Base-by-base conservation (phyloP, 805 yeast genomes). In the Candida hispaniensis region DNA sequence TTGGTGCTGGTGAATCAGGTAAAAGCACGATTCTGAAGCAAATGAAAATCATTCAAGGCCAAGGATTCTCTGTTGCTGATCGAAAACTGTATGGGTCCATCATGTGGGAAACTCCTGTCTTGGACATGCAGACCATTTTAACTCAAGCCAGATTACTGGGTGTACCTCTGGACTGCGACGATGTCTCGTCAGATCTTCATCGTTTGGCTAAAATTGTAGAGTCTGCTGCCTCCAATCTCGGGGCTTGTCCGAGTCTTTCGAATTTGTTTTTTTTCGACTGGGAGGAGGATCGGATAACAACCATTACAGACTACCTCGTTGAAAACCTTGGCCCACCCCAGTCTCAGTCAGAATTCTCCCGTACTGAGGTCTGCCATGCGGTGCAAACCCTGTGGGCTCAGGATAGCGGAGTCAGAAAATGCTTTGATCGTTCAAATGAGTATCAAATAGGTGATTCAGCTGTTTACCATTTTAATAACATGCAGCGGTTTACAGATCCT, bases 1-100 rank as follows among this genome's bases (percentile, higher is more conserved):
- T 85, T 20, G 95, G 97, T 25, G 81, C 97, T 0, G 97, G 96
- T 4, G 97, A 86, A 52, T 75, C 88, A 34, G 96, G 97, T 5
- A 86, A 86, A 53, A 79, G 94, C 2, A 86, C 97, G 0, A 94
- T 86, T 5, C 59, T 86, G 45, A 86, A 86, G 55, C 96, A 86
- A 54, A 68, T 86, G 73, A 73, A 79, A 47, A 63, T 91, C 11
- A 56, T 85, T 25, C 96, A 91, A 53, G 79, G 82, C 41, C 77
- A 79, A 26, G 93, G 94, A 2, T 91, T 88, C 59, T 64, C 79
- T 1, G 69, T 69, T 32, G 79, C 74, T 43, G 97, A 91, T 55
- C 64, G 94, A 35, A 48, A 64, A 26, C 86, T 80, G 52, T 91
- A 85, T 54, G 56, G 79, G 2, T 85, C 83, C 46, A 81, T 88